phyloP scores from a whole-genome alignment of 2,329 filamentous ascomycete genomes.

The Aspergillus udagawae region DNA sequence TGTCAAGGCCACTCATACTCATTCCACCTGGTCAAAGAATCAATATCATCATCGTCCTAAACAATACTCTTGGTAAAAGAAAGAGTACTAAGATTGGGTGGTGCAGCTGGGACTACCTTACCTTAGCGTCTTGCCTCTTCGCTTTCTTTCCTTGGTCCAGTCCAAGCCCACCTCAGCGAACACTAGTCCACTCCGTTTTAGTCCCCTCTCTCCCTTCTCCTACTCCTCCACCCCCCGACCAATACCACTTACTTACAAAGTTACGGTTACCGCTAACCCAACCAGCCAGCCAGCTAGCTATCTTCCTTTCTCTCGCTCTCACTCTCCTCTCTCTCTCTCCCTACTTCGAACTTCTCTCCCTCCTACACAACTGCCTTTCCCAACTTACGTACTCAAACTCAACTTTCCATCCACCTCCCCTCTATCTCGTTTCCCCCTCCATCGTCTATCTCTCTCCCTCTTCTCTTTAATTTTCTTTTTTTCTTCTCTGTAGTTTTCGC shows the following conservation, averaged over 20 bases:
- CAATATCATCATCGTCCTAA: neutral
- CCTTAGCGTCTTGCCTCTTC: no score
- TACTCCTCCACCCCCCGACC: slow-evolving; percentile 14
- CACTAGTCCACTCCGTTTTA: neutral
- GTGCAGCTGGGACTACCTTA: no score
- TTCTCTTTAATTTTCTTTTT: slow-evolving; percentile 27
- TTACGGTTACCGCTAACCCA: neutral
- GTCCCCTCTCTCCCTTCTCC: neutral
- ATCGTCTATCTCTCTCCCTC: slow-evolving; percentile 28
- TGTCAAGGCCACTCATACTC: no score
- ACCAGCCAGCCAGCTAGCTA: slow-evolving; percentile 6
- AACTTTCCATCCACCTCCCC: slow-evolving; percentile 34
- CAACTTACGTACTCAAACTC: slow-evolving; percentile 14
- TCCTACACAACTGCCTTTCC: slow-evolving; percentile 12
- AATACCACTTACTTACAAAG: neutral
- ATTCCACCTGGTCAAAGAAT: neutral
- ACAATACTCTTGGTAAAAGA: no score
- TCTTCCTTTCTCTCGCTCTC: slow-evolving; percentile 8
- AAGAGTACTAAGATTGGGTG: no score
- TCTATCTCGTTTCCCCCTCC: slow-evolving; percentile 36
- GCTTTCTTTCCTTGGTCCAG: no score
- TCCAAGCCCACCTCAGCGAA: no score
- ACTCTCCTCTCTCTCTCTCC: slow-evolving; percentile 9
- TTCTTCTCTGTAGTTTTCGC: slow-evolving; percentile 22
- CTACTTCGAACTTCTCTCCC: slow-evolving; percentile 11